A percentile compares a stretch with the other conserved stretches of the same genome.
Evolutionary conservation across 2,329 filamentous ascomycete species (phyloP).

Genomic region (Fonsecaea erecta): DNA sequence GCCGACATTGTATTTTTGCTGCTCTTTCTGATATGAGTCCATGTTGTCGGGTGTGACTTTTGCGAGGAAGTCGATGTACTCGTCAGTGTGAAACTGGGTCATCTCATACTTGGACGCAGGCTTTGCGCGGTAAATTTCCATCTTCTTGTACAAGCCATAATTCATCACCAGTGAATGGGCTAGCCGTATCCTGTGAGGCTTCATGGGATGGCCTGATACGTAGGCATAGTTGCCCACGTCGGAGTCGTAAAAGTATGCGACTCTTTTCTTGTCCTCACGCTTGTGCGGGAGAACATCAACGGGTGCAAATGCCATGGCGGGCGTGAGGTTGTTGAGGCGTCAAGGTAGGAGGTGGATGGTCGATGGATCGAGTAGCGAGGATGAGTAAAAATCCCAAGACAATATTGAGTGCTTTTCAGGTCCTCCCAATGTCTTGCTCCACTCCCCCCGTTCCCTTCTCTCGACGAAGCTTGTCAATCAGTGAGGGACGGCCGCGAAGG

Average conservation of each 20-base stretch:
- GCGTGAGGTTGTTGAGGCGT: not conserved
- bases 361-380: not conserved
- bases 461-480: not conserved
- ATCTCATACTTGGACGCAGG: slow-evolving; percentile 73
- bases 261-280: slow-evolving; percentile 66
- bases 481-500: not conserved
- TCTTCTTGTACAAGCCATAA: slow-evolving; percentile 73
- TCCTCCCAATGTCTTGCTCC: not conserved
- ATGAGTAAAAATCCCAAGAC: not conserved
- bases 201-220: slow-evolving; percentile 73
- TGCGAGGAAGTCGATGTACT: slow-evolving; percentile 73
- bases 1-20: slow-evolving; percentile 76
- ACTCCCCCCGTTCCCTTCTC: not conserved
- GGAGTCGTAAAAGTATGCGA: slow-evolving; percentile 98
- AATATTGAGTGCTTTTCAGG: not conserved
- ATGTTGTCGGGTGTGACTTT: slow-evolving; percentile 99
- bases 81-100: slow-evolving; percentile 74
- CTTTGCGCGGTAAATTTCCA: slow-evolving; percentile 78
- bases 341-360: not conserved
- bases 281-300: slow-evolving; percentile 59
- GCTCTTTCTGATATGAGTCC: slow-evolving; percentile 88
- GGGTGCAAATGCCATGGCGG: slow-evolving; percentile 59
- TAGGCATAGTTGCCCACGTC: slow-evolving; percentile 99
- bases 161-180: slow-evolving; percentile 71
- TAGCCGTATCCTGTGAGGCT: slow-evolving; percentile 71